phyloP scores from a whole-genome alignment of 78 protist species.

The Tieghemostelium lacteum region DNA sequence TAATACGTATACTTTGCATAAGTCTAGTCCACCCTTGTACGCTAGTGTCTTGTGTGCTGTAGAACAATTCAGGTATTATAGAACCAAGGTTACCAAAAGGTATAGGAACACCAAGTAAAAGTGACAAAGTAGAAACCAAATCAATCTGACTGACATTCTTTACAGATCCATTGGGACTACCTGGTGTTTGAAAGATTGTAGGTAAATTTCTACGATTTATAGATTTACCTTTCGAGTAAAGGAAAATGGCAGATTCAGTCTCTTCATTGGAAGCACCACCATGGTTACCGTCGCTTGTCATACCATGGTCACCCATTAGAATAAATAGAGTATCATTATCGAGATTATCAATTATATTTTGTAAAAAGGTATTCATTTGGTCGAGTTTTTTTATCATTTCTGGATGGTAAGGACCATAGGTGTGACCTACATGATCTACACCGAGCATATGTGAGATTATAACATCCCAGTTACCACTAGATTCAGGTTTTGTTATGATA shows the following conservation, averaged over 20 bases:
- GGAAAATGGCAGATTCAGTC: conserved; percentile 76
- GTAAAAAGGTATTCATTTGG: conserved; percentile 44
- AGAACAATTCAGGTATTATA: conserved; percentile 71
- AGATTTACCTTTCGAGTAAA: conserved; percentile 17
- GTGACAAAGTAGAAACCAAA: conserved; percentile 90
- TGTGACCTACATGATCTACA: conserved; percentile 97
- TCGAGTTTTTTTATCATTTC: conserved; percentile 88
- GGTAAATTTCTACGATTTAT: neutral
- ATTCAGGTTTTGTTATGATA: conserved; percentile 45
- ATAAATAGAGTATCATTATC: conserved; percentile 84
- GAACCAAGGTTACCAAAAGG: conserved; percentile 87
- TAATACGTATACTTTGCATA: conserved; percentile 25
- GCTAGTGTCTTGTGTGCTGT: neutral
- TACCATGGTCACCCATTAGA: conserved; percentile 98
- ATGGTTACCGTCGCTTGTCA: conserved; percentile 93
- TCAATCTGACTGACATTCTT: conserved; percentile 89
- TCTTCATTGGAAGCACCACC: conserved; percentile 85
- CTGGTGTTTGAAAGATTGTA: neutral
- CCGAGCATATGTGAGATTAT: conserved; percentile 95
- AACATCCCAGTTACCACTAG: conserved; percentile 82
- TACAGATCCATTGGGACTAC: neutral
- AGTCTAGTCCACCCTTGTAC: conserved; percentile 6
- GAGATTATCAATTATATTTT: conserved; percentile 55
- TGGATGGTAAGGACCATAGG: conserved; percentile 87
- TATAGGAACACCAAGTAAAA: conserved; percentile 91